phyloP scores from a whole-genome alignment of 1,284 basidiomycete genomes.

The Rhizoctonia solani region DNA sequence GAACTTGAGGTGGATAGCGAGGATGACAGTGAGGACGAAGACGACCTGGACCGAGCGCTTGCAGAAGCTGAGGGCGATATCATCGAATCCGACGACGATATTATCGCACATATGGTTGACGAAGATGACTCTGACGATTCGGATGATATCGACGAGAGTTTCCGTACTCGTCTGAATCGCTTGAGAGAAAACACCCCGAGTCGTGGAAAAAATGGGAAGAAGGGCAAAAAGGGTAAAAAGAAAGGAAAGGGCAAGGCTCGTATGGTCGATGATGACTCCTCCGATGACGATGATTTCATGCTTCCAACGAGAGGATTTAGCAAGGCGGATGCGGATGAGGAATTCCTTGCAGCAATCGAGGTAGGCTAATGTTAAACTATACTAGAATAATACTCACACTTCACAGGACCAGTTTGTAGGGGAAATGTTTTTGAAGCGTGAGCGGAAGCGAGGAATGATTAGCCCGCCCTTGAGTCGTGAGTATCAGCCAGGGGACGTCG shows the following conservation, averaged over 20 bases:
- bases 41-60: slow-evolving; percentile 45
- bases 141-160: slow-evolving; percentile 42
- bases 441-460: slow-evolving; percentile 58
- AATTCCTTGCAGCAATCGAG: slow-evolving; percentile 63
- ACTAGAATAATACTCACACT: slow-evolving; percentile 46
- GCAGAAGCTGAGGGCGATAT: slow-evolving; percentile 43
- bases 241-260: slow-evolving; percentile 29
- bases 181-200: slow-evolving; percentile 14
- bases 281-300: slow-evolving; percentile 45
- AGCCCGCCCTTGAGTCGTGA: slow-evolving; percentile 60
- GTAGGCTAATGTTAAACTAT: slow-evolving; percentile 46
- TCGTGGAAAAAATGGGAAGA: neutral
- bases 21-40: slow-evolving; percentile 39
- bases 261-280: slow-evolving; percentile 37
- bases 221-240: slow-evolving; percentile 25
- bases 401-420: slow-evolving; percentile 52
- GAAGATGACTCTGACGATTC: slow-evolving; percentile 44
- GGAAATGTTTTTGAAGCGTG: slow-evolving; percentile 40
- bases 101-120: slow-evolving; percentile 28
- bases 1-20: slow-evolving; percentile 32
- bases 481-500: slow-evolving; percentile 41
- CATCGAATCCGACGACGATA: slow-evolving; percentile 38
- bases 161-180: slow-evolving; percentile 20
- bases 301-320: slow-evolving; percentile 40
- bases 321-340: slow-evolving; percentile 68